Evolutionary conservation across 2,329 filamentous ascomycete species (phyloP).

Genomic region (Cladobotryum protrusum): DNA sequence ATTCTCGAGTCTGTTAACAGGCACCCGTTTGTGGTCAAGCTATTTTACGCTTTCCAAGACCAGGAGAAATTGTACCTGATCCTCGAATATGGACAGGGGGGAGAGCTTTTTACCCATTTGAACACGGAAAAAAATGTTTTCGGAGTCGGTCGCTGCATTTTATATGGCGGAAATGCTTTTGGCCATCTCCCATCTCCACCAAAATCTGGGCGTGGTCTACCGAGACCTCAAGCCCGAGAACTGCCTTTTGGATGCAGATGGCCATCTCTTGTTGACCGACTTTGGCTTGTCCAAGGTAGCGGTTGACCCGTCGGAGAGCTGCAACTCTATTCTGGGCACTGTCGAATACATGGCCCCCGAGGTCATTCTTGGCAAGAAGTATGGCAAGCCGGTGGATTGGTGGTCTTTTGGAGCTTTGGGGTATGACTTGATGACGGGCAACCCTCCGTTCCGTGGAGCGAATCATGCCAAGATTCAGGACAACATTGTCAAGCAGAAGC

Average conservation of each 20-base stretch:
- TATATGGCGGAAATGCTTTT: conserved; percentile 99
- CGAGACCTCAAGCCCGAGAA: conserved; percentile 97
- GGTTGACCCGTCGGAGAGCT: conserved; percentile 57
- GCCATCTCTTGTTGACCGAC: conserved; percentile 90
- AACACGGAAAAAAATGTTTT: conserved; percentile 92
- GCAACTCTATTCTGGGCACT: conserved; percentile 88
- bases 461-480: conserved; percentile 95
- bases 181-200: conserved; percentile 87
- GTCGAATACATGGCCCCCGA: conserved; percentile 99
- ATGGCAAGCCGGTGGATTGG: conserved; percentile 95
- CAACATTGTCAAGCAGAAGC: conserved; percentile 90
- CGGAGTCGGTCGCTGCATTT: conserved; percentile 82
- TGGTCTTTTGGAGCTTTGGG: conserved; percentile 94
- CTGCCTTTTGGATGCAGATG: conserved; percentile 84
- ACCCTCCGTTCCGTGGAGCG: conserved; percentile 81
- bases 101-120: conserved; percentile 93
- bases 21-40: conserved; percentile 95
- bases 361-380: conserved; percentile 79
- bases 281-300: conserved; percentile 96
- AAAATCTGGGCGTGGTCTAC: conserved; percentile 88
- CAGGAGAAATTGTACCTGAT: conserved; percentile 97
- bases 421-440: conserved; percentile 87
- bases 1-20: conserved; percentile 94
- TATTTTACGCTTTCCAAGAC: conserved; percentile 98
- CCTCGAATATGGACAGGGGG: conserved; percentile 93